Conservation (phyloP, 768 basidiomycete genomes). For the Leucosporidium creatinivorum region DNA sequence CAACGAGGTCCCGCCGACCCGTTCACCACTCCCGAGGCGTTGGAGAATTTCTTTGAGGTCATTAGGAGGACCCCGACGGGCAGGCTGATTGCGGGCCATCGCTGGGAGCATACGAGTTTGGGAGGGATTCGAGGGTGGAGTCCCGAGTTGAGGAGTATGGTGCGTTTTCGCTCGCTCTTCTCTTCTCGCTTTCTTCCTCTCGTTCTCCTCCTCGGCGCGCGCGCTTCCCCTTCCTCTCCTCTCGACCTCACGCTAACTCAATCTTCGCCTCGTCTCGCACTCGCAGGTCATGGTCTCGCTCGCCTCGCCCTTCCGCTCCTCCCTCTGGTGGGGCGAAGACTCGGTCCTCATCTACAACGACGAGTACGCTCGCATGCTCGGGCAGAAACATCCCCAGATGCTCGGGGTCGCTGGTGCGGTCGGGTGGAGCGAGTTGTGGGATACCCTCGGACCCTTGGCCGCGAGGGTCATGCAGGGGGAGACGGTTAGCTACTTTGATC, state of each 20-base stretch:
- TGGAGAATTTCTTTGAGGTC: too few relatives aligned
- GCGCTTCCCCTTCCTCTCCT: too few relatives aligned
- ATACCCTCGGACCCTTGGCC: slow-evolving; percentile 21
- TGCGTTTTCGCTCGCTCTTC: neutral
- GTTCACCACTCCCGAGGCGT: too few relatives aligned
- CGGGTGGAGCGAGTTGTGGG: slow-evolving; percentile 32
- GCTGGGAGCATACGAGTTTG: too few relatives aligned
- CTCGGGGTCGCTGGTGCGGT: slow-evolving; percentile 11
- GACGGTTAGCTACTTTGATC: neutral
- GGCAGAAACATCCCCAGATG: slow-evolving; percentile 21
- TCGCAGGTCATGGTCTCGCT: slow-evolving; percentile 19
- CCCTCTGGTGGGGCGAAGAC: slow-evolving; percentile 13
- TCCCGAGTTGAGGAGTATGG: too few relatives aligned
- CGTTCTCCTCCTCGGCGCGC: too few relatives aligned
- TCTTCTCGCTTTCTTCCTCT: too few relatives aligned
- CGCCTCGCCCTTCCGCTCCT: slow-evolving; percentile 21
- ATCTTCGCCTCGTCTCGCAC: neutral
- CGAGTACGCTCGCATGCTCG: slow-evolving; percentile 24
- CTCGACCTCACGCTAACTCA: too few relatives aligned
- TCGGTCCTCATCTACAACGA: slow-evolving; percentile 19
- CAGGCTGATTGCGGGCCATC: too few relatives aligned
- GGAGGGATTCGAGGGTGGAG: too few relatives aligned
- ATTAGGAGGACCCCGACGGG: too few relatives aligned
- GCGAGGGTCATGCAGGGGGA: neutral
- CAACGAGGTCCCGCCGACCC: too few relatives aligned